A percentile compares a stretch with the other conserved stretches of the same genome.
Evolutionary conservation across 495 filamentous ascomycete genomes (phyloP).

Genomic region (Xylaria intraflava): DNA sequence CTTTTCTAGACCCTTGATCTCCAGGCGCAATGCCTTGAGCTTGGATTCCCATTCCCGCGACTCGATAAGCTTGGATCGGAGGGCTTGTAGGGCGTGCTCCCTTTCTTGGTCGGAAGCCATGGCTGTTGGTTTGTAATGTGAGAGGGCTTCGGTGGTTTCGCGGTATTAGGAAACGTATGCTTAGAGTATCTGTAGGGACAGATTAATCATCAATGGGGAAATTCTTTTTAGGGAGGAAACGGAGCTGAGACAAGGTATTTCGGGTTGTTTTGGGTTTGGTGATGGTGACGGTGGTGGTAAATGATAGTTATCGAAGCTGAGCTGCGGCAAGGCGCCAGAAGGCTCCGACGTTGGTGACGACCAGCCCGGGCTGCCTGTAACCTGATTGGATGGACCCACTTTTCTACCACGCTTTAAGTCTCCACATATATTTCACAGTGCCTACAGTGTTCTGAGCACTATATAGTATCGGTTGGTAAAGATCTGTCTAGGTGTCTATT

Average conservation of each 20-base stretch:
- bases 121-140: neutral
- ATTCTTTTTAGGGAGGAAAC: neutral
- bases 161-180: neutral
- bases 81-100: slow-evolving; percentile 74
- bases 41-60: slow-evolving; percentile 98
- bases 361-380: slow-evolving; percentile 7
- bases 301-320: neutral
- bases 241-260: neutral
- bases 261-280: neutral
- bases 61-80: slow-evolving; percentile 89
- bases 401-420: neutral
- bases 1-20: slow-evolving; percentile 90
- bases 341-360: slow-evolving; percentile 6
- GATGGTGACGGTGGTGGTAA: neutral
- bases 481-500: too few species aligned
- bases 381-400: slow-evolving; percentile 4
- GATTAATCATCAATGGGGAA: neutral
- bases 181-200: neutral
- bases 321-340: neutral
- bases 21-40: slow-evolving; percentile 81
- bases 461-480: neutral
- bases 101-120: slow-evolving; percentile 58
- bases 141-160: neutral
- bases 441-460: neutral
- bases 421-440: neutral